A percentile compares a stretch with the other conserved stretches of the same genome.
Conservation (phyloP, 176 grass and related monocot genomes). For the Avena eriantha region DNA sequence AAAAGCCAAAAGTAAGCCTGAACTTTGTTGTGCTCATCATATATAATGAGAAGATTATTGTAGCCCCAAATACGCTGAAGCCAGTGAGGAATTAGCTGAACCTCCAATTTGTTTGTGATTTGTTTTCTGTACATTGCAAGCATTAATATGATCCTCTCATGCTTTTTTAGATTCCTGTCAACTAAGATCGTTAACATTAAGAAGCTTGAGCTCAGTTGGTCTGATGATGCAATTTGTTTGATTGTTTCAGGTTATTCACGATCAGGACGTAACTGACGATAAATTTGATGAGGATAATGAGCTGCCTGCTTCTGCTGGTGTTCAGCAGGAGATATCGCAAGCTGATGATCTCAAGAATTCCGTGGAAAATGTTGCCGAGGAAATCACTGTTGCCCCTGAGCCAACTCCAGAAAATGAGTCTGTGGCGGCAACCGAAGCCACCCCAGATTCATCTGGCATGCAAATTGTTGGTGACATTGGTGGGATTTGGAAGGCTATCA, state of each 20-base stretch:
- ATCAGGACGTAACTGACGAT: conserved; percentile 14
- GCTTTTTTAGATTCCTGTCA: conserved; percentile 6
- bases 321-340: conserved; percentile 52
- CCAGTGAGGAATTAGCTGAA: conserved; percentile 24
- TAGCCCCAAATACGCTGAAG: conserved; percentile 29
- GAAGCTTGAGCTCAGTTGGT: conserved; percentile 2
- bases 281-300: conserved; percentile 32
- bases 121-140: background rate
- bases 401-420: conserved; percentile 39
- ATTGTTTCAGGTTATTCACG: conserved; percentile 42
- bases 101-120: background rate
- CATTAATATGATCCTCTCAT: conserved; percentile 13
- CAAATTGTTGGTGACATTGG: conserved; percentile 77
- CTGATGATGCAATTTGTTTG: conserved; percentile 8
- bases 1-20: too few relatives aligned
- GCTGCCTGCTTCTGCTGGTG: conserved; percentile 33
- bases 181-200: background rate
- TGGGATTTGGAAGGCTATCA: conserved; percentile 89
- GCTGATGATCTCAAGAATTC: conserved; percentile 32
- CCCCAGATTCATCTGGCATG: conserved; percentile 61
- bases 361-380: conserved; percentile 46
- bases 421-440: conserved; percentile 29
- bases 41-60: background rate
- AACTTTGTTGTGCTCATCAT: conserved; percentile 24
- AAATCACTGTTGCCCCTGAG: conserved; percentile 40